Evolutionary conservation across 306 rosid genomes (phyloP).

Genomic region (Prunus davidiana): DNA sequence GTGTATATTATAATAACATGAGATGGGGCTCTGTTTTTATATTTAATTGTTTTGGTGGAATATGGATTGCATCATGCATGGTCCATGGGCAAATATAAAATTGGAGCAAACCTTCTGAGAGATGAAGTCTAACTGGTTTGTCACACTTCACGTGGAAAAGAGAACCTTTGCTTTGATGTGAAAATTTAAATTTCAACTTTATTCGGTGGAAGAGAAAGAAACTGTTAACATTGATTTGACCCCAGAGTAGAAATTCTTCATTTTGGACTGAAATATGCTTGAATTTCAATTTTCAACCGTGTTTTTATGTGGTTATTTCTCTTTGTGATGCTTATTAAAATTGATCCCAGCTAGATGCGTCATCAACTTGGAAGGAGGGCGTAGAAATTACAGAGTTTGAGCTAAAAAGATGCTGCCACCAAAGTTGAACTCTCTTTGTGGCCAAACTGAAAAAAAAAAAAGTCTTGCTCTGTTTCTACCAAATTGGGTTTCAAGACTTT

Average conservation of each 20-base stretch:
- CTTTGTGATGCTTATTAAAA: neutral
- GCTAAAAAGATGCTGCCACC: neutral
- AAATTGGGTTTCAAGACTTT: too few species aligned
- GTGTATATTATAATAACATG: conserved; percentile 9
- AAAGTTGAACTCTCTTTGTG: neutral
- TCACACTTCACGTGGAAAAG: conserved; percentile 51
- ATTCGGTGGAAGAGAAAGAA: neutral
- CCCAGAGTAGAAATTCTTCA: neutral
- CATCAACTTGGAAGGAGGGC: too few species aligned
- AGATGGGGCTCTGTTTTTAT: conserved; percentile 18
- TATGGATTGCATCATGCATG: conserved; percentile 40
- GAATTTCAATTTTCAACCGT: neutral
- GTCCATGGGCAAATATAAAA: conserved; percentile 31
- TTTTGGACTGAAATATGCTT: neutral
- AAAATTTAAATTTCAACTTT: neutral
- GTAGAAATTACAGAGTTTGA: too few species aligned
- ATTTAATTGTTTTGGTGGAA: conserved; percentile 29
- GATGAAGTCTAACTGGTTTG: conserved; percentile 34
- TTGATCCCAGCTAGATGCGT: neutral
- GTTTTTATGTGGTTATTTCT: neutral
- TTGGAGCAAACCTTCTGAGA: conserved; percentile 24
- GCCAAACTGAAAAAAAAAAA: too few species aligned
- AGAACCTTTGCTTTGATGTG: neutral
- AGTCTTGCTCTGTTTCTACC: too few species aligned
- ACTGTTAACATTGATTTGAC: neutral